phyloP scores from a whole-genome alignment of 176 grass and related monocot genomes.

The Eragrostis nindensis region DNA sequence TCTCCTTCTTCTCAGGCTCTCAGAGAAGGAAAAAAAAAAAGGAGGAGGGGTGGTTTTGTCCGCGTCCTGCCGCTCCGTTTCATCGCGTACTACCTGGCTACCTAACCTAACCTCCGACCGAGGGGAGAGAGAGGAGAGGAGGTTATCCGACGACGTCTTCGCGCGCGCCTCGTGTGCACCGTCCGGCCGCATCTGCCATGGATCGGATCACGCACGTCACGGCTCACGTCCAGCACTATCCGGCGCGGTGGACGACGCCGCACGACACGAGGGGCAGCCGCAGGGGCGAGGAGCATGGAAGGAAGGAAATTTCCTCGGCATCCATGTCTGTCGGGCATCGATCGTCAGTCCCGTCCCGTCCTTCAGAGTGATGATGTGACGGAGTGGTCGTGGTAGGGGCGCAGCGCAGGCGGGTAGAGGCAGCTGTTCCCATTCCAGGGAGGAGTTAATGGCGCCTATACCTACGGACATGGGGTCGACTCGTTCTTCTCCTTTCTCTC shows the following conservation, averaged over 20 bases:
- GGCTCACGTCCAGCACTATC: no score
- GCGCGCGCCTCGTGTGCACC: no score
- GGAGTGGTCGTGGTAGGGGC: neutral
- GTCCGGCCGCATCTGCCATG: no score
- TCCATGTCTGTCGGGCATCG: neutral
- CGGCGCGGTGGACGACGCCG: no score
- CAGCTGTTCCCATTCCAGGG: slow-evolving; percentile 14
- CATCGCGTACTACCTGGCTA: neutral
- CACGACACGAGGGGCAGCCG: no score
- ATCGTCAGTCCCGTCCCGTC: neutral
- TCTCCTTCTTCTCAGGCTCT: no score
- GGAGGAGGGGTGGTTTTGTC: neutral
- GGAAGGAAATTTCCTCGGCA: neutral
- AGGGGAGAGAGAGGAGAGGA: no score
- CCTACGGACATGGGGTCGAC: slow-evolving; percentile 21
- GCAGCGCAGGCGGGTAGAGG: neutral
- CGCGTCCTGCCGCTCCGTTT: neutral
- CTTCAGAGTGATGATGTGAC: neutral
- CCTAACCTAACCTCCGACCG: no score
- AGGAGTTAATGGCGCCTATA: neutral
- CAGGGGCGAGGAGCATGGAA: no score
- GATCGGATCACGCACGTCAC: no score
- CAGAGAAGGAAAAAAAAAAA: neutral
- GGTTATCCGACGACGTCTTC: no score
- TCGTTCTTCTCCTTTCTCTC: neutral